phyloP scores from a whole-genome alignment of 2,329 filamentous ascomycete species.

The Cercospora sp. region DNA sequence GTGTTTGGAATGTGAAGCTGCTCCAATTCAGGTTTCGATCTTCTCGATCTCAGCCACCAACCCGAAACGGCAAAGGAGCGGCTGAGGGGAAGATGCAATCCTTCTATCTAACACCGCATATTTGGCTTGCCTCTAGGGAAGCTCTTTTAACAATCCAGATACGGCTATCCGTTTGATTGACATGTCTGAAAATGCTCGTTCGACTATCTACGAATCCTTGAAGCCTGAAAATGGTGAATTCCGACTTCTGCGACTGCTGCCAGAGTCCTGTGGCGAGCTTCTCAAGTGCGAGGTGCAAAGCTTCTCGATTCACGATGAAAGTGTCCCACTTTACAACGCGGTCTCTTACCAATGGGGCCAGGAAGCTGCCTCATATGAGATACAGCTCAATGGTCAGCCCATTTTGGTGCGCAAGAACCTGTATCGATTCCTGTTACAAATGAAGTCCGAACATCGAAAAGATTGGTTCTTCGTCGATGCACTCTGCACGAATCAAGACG shows the following conservation, averaged over 20 bases:
- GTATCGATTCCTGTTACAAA: not conserved
- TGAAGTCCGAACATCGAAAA: not conserved
- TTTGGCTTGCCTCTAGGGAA: not conserved
- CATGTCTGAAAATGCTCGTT: not conserved
- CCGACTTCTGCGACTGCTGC: not conserved
- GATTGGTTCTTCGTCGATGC: not conserved
- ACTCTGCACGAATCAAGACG: not conserved
- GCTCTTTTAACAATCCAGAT: not conserved
- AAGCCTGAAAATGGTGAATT: not conserved
- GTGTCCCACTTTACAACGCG: not conserved
- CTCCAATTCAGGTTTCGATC: not conserved
- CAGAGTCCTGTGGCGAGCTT: not conserved
- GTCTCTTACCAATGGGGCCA: not conserved
- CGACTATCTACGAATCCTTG: not conserved
- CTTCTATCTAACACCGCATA: not conserved
- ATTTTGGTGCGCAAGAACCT: not conserved
- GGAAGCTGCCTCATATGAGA: not conserved
- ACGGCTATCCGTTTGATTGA: not conserved
- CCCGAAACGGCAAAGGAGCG: not conserved
- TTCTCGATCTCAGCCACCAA: not conserved
- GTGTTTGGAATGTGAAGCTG: not conserved
- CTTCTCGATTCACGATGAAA: not conserved
- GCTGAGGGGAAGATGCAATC: not conserved
- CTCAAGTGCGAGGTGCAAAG: not conserved
- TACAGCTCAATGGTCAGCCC: not conserved